Conservation (phyloP, 495 filamentous ascomycete genomes). For the Talaromyces adpressus region DNA sequence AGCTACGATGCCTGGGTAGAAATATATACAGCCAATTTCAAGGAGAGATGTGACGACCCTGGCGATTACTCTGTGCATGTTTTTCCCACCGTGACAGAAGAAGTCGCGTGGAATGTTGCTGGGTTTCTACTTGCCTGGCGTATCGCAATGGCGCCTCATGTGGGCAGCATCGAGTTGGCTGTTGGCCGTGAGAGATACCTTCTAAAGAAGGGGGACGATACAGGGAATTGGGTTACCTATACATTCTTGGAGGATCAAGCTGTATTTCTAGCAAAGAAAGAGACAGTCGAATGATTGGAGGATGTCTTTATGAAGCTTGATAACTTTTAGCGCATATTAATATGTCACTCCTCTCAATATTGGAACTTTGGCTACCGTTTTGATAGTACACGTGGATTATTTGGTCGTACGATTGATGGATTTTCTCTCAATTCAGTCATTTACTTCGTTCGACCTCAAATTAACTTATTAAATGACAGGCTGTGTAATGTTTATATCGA, state of each 20-base stretch:
- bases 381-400: no score
- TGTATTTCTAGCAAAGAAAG: constrained; percentile 20
- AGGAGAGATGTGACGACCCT: constrained; percentile 10
- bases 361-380: no score
- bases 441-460: no score
- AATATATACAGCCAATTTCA: constrained; percentile 12
- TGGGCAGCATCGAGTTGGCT: constrained; percentile 12
- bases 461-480: no score
- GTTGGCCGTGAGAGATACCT: constrained; percentile 12
- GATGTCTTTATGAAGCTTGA: no score
- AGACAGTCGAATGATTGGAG: no score
- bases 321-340: no score
- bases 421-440: no score
- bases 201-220: constrained; percentile 2
- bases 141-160: constrained; percentile 13
- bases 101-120: constrained; percentile 19
- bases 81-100: constrained; percentile 11
- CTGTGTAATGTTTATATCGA: no score
- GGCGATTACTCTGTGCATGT: constrained; percentile 4
- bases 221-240: not conserved
- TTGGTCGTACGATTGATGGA: no score
- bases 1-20: constrained; percentile 17
- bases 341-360: no score
- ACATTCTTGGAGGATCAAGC: constrained; percentile 14
- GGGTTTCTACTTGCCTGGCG: constrained; percentile 20